Base-by-base conservation (phyloP, 345 rosid genomes). In the Carallia brachiata region DNA sequence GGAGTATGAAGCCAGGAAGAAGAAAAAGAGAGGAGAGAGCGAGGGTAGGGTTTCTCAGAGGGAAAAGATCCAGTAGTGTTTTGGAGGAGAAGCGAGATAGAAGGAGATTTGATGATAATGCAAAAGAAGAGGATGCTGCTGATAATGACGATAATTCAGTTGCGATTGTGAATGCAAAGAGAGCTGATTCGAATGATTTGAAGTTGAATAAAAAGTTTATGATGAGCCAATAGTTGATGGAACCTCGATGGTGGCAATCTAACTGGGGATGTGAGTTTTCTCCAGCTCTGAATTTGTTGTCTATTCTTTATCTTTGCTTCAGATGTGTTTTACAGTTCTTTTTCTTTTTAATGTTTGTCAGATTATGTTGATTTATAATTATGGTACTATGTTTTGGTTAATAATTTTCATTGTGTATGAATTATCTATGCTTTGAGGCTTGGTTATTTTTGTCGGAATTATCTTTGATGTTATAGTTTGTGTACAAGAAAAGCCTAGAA, bases 51-150 rank as follows among this genome's bases (percentile, higher is more conserved):
- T 18, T 17, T 23, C 8, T 39, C 54, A 44, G 17, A 44, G 16
- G 50, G 50, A 12, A 44, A 13, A 44, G 50, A 44, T 4, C 16
- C 5, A 15, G n/a, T 12, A 44, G 50, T 15, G 50, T 32, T 47
- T 56, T 40, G 15, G 79, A 77, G 40, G 85, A 71, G 54, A 83
- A 13, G 79, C 79, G 73, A 58, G 78, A 79, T 67, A 77, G 82
- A 81, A 83, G 88, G 55, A 81, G 82, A 36, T 85, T 91, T 70
- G 92, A 77, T 66, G 86, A 87, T 72, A 84, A 69, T 55, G 78
- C 54, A 7, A 73, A 78, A 62, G 70, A 73, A 37, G 80, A 70
- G 13, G 67, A 44, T 17, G 65, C 0, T 59, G 56, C 4, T 30
- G 79, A 50, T 28, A 59, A 30, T 37, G 57, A 15, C 31, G 57